These are phyloP conservation scores for Lenwebbia sp. DNA, from an alignment of 345 rosid species.

Conservation along the genomic window DNA sequence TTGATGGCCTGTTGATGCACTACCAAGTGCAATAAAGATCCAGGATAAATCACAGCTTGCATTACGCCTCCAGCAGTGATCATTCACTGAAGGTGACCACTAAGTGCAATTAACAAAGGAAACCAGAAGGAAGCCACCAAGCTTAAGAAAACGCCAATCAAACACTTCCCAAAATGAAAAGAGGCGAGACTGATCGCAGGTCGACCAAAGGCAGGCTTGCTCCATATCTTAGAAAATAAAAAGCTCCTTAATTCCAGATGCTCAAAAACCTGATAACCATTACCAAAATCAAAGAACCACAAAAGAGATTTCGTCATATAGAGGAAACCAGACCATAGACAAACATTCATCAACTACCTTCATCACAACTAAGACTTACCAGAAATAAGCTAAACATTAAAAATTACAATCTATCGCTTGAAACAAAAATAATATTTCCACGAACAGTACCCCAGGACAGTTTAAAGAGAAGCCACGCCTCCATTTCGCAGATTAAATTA, in stretches of 20 bases:
- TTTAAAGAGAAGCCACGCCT: not conserved
- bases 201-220: slow-evolving; percentile 46
- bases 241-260: slow-evolving; percentile 35
- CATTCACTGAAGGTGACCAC: slow-evolving; percentile 25
- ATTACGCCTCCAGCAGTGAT: slow-evolving; percentile 41
- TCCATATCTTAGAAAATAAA: slow-evolving; percentile 51
- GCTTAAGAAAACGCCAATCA: slow-evolving; percentile 67
- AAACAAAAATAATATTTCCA: not conserved
- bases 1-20: not conserved
- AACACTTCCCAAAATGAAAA: slow-evolving; percentile 74
- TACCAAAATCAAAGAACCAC: not conserved
- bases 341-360: not conserved
- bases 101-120: slow-evolving; percentile 88
- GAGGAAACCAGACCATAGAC: not conserved
- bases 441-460: not conserved
- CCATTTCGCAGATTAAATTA: not conserved
- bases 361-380: not conserved
- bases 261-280: slow-evolving; percentile 31
- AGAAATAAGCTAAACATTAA: not conserved
- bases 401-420: not conserved
- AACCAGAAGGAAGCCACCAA: slow-evolving; percentile 56
- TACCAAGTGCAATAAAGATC: slow-evolving; percentile 27
- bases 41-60: slow-evolving; percentile 51
- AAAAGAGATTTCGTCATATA: not conserved
- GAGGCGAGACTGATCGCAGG: slow-evolving; percentile 43